Base-by-base conservation (phyloP, 148 eudicot genomes). In the Rhododendron kiyosumense region DNA sequence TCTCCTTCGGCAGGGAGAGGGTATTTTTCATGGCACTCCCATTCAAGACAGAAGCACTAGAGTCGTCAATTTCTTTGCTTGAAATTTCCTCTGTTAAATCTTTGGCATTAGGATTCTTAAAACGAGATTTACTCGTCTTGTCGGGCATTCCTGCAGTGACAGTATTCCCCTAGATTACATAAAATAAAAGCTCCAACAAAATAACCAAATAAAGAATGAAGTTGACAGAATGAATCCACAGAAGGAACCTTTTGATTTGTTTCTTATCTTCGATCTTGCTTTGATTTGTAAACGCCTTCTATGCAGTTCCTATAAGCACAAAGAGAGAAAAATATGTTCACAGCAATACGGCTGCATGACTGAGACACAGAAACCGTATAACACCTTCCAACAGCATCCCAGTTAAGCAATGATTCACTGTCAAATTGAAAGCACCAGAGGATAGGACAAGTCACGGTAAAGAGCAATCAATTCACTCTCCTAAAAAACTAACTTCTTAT, bases 241-340 rank as follows among this genome's bases (percentile, higher is more conserved):
- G 57, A 36, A 49, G 46, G 22, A 26, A 95, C 96, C 94, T 91
- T 93, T 95, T 84, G 81, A 24, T 89, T 89, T 93, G 85, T 79
- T 86, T 79, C 89, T 91, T n/a, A 36, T 87, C 84, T 93, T 93
- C 5, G 92, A 63, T 87, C 81, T 91, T 81, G 91, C 89, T 90
- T 91, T 91, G 52, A 95, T 85, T 88, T 92, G 90, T 90, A 95
- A 89, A 22, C 98, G 94, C 84, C 95, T 93, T 79, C 84, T 87
- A 85, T 91, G 98, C 88, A 95, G 89, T 88, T 95, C 98, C 98
- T 95, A 87, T 24, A 15, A 85, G n/a, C 49, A 18, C 41, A 49
- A 36, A 81, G 45, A 22, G 36, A 14, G 34, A 0, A 75, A 71
- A 38, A 71, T 30, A 32, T 32, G 76, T 30, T 30, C 15, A 3